Conservation (phyloP, 257 asterid genomes). For the Solanum raphanifolium region DNA sequence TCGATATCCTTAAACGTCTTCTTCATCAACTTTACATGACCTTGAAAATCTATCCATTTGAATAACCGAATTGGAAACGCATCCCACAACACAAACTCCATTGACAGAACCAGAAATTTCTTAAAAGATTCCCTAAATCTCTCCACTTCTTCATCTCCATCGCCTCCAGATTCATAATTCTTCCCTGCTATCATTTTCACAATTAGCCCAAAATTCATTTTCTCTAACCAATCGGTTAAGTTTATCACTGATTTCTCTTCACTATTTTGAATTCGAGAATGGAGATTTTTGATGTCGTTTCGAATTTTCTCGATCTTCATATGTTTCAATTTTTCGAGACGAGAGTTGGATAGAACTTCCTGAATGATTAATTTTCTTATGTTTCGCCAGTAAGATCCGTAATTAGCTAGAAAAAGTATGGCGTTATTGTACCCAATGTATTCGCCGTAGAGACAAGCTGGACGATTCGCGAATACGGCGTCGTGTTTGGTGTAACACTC, state of each 20-base stretch:
- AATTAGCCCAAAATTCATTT: slow-evolving; percentile 5
- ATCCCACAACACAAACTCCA: background rate
- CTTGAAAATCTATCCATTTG: slow-evolving; percentile 12
- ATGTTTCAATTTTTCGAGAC: background rate
- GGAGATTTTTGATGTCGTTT: background rate
- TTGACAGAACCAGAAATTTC: slow-evolving; percentile 2
- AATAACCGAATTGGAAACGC: slow-evolving; percentile 1
- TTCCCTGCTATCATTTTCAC: slow-evolving; percentile 7
- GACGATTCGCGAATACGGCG: slow-evolving; percentile 7
- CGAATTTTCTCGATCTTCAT: background rate
- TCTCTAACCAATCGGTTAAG: slow-evolving; percentile 3
- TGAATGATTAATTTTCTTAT: slow-evolving; percentile 6
- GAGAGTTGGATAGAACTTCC: slow-evolving; percentile 2
- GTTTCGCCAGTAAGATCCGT: slow-evolving; percentile 18
- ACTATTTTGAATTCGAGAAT: background rate
- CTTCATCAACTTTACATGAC: background rate
- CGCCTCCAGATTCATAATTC: background rate
- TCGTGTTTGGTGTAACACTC: slow-evolving; percentile 16
- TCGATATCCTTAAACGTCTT: background rate
- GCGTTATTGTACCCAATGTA: slow-evolving; percentile 14
- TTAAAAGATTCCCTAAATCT: background rate
- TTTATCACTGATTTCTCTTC: background rate
- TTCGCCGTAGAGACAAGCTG: background rate
- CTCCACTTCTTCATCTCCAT: background rate
- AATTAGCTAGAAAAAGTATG: slow-evolving; percentile 5